A percentile compares a stretch with the other conserved stretches of the same genome.
Conservation (phyloP, 2,329 filamentous ascomycete genomes). For the Sporothrix brunneoviolacea region DNA sequence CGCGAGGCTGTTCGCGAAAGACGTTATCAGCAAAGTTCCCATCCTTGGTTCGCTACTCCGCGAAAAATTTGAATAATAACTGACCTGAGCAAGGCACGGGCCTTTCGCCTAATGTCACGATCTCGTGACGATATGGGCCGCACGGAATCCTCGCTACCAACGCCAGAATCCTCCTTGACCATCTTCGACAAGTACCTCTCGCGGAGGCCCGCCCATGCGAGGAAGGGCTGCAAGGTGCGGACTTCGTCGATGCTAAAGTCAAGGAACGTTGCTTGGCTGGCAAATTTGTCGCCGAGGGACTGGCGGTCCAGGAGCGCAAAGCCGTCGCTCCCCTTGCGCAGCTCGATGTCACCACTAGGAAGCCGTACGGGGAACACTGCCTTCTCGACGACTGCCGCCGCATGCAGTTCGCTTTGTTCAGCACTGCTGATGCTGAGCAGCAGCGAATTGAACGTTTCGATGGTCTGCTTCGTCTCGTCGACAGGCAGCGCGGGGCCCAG, state of each 20-base stretch:
- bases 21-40: too few species aligned
- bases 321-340: neutral
- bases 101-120: conserved; percentile 25
- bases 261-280: conserved; percentile 24
- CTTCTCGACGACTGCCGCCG: neutral
- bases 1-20: conserved; percentile 19
- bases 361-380: neutral
- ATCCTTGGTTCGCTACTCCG: conserved; percentile 5
- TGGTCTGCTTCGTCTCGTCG: neutral
- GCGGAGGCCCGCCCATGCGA: conserved; percentile 29
- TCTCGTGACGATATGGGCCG: conserved; percentile 19
- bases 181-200: conserved; percentile 26
- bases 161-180: conserved; percentile 28
- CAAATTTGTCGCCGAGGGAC: conserved; percentile 23
- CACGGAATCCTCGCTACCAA: conserved; percentile 16
- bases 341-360: neutral
- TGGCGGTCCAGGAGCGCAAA: conserved; percentile 32
- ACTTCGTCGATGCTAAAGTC: conserved; percentile 31
- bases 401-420: neutral
- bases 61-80: conserved; percentile 5
- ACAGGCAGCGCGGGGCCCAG: neutral
- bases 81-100: conserved; percentile 29
- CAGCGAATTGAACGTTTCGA: neutral
- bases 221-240: conserved; percentile 23
- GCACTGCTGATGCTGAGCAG: neutral